Conservation (phyloP, 495 filamentous ascomycete species). For the Annulohypoxylon stygium region DNA sequence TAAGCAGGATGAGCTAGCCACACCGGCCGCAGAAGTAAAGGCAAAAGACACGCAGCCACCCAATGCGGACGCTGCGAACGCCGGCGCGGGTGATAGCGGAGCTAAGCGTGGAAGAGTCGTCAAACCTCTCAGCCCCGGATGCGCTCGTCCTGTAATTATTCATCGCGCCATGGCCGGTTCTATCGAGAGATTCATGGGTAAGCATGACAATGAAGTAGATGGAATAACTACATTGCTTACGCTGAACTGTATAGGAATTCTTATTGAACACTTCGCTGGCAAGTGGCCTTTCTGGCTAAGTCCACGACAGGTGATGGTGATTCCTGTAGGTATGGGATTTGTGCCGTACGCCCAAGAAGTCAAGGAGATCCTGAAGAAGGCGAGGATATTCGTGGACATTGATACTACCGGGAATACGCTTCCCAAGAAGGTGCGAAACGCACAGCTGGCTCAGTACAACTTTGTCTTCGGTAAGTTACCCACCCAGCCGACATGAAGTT, state of each 20-base stretch:
- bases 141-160: constrained; percentile 94
- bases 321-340: constrained; percentile 88
- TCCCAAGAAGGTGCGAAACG: constrained; percentile 94
- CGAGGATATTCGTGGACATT: constrained; percentile 83
- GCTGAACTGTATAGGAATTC: constrained; percentile 61
- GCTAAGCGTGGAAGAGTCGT: constrained; percentile 54
- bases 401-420: constrained; percentile 92
- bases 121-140: constrained; percentile 73
- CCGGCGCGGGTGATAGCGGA: constrained; percentile 50
- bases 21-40: constrained; percentile 42
- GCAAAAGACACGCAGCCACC: constrained; percentile 49
- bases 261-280: constrained; percentile 94
- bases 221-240: neutral
- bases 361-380: constrained; percentile 67
- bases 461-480: constrained; percentile 79
- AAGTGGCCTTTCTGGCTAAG: constrained; percentile 99
- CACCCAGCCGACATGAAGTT: neutral
- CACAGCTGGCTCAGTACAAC: constrained; percentile 90
- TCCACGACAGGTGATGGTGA: constrained; percentile 89
- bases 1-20: constrained; percentile 49
- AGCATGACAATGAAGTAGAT: neutral
- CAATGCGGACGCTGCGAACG: constrained; percentile 51
- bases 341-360: constrained; percentile 91
- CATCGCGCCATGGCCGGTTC: constrained; percentile 94
- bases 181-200: constrained; percentile 92